phyloP scores from a whole-genome alignment of 768 basidiomycete genomes.

The Mycena leptocephala region DNA sequence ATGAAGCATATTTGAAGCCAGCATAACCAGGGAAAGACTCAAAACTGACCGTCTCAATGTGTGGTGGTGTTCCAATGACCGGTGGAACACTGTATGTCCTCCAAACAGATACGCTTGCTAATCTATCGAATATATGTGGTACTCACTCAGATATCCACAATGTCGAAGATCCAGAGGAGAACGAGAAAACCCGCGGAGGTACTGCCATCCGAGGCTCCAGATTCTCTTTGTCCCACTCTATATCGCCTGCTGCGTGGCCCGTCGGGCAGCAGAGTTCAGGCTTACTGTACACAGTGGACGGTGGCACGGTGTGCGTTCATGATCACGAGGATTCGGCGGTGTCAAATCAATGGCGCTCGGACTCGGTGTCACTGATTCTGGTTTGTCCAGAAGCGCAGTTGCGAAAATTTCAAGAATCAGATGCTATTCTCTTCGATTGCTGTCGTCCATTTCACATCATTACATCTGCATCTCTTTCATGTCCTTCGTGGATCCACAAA shows the following conservation, averaged over 20 bases:
- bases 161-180: too few relatives aligned
- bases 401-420: not conserved
- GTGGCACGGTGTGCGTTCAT: not conserved
- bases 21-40: not conserved
- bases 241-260: too few relatives aligned
- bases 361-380: not conserved
- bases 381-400: not conserved
- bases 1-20: not conserved
- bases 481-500: not conserved
- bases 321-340: not conserved
- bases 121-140: too few relatives aligned
- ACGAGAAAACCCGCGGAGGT: too few relatives aligned
- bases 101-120: too few relatives aligned
- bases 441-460: not conserved
- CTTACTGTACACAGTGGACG: not conserved
- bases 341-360: not conserved
- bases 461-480: not conserved
- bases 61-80: too few relatives aligned
- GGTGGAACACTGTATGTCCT: too few relatives aligned
- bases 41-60: not conserved
- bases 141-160: too few relatives aligned
- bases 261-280: not conserved
- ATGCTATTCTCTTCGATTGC: not conserved
- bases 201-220: too few relatives aligned
- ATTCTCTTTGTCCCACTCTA: too few relatives aligned